Evolutionary conservation across 495 filamentous ascomycete genomes (phyloP).

Genomic region (Aspergillus cavernicola): DNA sequence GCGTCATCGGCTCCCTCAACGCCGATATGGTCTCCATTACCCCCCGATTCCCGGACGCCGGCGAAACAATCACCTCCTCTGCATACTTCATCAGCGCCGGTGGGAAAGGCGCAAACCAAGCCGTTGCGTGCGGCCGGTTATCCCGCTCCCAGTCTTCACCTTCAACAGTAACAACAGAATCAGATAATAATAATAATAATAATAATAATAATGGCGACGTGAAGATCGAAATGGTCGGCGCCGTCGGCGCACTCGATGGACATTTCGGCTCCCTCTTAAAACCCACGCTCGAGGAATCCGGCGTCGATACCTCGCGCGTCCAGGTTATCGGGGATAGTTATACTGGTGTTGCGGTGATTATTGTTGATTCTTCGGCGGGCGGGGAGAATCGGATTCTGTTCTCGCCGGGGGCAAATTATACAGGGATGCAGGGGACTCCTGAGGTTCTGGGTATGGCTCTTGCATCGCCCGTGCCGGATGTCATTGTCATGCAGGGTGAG

Average conservation of each 20-base stretch:
- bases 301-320: constrained; percentile 60
- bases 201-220: constrained; percentile 38
- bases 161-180: constrained; percentile 15
- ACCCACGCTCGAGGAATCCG: constrained; percentile 51
- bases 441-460: constrained; percentile 39
- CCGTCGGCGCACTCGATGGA: constrained; percentile 63
- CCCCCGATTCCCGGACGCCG: constrained; percentile 72
- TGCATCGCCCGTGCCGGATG: constrained; percentile 45
- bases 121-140: constrained; percentile 70
- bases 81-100: constrained; percentile 77
- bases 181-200: neutral
- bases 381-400: constrained; percentile 90
- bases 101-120: constrained; percentile 96
- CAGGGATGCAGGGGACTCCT: constrained; percentile 39
- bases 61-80: constrained; percentile 82
- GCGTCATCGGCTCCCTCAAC: constrained; percentile 89
- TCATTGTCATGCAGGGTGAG: constrained; percentile 87
- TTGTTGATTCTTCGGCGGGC: constrained; percentile 72
- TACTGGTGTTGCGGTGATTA: constrained; percentile 78
- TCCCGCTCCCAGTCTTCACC: constrained; percentile 43
- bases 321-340: constrained; percentile 43
- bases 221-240: constrained; percentile 74
- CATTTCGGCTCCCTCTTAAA: constrained; percentile 37
- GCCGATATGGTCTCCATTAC: constrained; percentile 87
- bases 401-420: constrained; percentile 73